Evolutionary conservation across 108 stramenopile species (phyloP), one percentile per base, ranked within the genome.

Genomic region (Thalassiosira profunda): DNA sequence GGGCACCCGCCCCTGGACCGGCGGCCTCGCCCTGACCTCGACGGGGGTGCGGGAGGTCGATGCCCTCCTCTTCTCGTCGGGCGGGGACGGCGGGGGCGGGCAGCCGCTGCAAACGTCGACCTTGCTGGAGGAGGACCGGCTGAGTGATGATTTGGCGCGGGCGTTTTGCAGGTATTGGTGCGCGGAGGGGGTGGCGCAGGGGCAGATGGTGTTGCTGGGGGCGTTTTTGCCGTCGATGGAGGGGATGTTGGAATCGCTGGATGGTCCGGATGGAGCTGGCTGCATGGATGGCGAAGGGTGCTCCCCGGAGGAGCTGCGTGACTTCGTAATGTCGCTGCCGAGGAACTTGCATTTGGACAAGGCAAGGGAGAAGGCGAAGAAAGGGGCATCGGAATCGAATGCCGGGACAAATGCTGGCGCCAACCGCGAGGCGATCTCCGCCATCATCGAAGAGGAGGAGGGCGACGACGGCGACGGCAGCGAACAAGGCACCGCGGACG

Each of bases 271-370:
- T 33, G 18, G 37, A 58, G 33, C 21, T 8, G 7, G 24, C n/a
- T n/a, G n/a, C 21, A 20, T 36, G 33, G 30, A 26, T n/a, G 33
- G 7, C 12, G 67, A 70, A 14, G 74, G 67, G 38, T 76, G 46
- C 26, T 48, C 72, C 12, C 58, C 47, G 8, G 58, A 68, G 48
- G 66, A 79, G 33, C 42, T 74, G 67, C 30, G 47, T 17, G 70
- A 70, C 14, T 79, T 79, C 34, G 37, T 63, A 14, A 14, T 56
- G 36, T 55, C 58, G 12, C 72, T 79, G 6, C 93, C 93, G 6
- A 74, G 86, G 31, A 90, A 94, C 68, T 64, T 90, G 11, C 89
- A 91, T 62, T 80, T 84, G 77, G 93, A 90, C 35, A 91, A 94
- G 67, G 40, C 67, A 43, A 46, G 60, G 46, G 47, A 33, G 29